Percentiles rank a stretch among this genome's conserved stretches.
Conservation (phyloP, 495 filamentous ascomycete species). For the Daldinia caldariorum region DNA sequence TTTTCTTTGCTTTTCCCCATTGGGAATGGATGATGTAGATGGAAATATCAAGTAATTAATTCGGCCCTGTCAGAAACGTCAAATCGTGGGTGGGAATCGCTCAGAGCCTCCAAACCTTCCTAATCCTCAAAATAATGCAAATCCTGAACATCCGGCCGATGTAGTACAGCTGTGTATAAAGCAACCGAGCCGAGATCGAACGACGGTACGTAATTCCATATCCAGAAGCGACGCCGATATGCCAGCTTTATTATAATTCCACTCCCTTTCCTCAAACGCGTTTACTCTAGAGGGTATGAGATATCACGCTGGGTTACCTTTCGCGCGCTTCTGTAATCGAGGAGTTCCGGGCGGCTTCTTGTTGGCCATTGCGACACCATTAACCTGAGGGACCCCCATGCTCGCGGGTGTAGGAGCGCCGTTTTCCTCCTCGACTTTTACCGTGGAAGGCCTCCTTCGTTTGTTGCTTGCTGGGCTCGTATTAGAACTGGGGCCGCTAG, state of each 20-base stretch:
- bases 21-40: conserved; percentile 15
- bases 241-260: conserved; percentile 14
- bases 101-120: conserved; percentile 36
- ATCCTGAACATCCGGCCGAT: conserved; percentile 42
- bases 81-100: conserved; percentile 43
- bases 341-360: conserved; percentile 57
- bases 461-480: conserved; percentile 86
- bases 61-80: conserved; percentile 36
- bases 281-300: background rate
- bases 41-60: conserved; percentile 37
- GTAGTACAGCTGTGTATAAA: conserved; percentile 33
- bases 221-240: conserved; percentile 39
- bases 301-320: conserved; percentile 50
- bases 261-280: background rate
- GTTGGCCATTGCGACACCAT: conserved; percentile 51
- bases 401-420: conserved; percentile 56
- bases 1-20: conserved; percentile 33
- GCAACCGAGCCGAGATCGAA: conserved; percentile 37
- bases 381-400: conserved; percentile 55
- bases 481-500: conserved; percentile 79
- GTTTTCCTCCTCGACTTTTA: conserved; percentile 78
- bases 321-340: conserved; percentile 57
- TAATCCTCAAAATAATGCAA: conserved; percentile 38
- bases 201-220: conserved; percentile 37
- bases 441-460: conserved; percentile 76